Base-by-base conservation (phyloP, 805 yeast genomes). In the Cyberlindnera sargentensis region DNA sequence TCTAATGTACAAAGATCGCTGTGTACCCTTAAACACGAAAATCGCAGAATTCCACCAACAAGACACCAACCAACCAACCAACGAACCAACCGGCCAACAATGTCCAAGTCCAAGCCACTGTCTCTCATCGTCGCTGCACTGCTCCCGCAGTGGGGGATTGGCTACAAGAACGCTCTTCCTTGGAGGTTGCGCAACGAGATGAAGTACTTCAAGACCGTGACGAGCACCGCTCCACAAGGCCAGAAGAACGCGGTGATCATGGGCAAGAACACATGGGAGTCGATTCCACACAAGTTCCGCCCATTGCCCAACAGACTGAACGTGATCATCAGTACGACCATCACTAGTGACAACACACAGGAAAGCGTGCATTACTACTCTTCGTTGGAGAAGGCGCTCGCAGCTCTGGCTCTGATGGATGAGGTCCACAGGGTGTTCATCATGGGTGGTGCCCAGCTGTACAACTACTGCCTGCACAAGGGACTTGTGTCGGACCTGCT, bases 231-330 rank as follows among this genome's bases (percentile, higher is more conserved):
- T 7, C 62, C 70, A 27, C 60, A 63, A 47, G 56, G 50, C 4
- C 32, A 33, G 31, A 8, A 8, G 34, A 87, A 88, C 58, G 95
- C 86, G 0, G 98, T 93, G 10, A 72, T 93, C 4, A 93, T 93
- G 99, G 99, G 99, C 10, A 73, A 97, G 46, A 84, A 81, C 58
- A 91, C 98, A 2, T 93, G 97, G 95, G 93, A 89, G 30, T 85
- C 95, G 6, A 90, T 93, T 30, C 98, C 99, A 0, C 48, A 64
- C 2, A 80, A 74, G 58, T 93, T 88, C 65, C 70, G 95, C 48
- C 99, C 99, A 0, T 70, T 93, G 37, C 81, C 82, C 3, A 77
- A 71, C 39, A 72, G 99, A 45, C 44, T 78, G 27, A 93, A 93
- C 61, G 78, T 89, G 10, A 78, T 93, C 0, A 65, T 93, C 8